Evolutionary conservation across 164 flowering plant species (phyloP).

Genomic region (Houttuynia cordata): DNA sequence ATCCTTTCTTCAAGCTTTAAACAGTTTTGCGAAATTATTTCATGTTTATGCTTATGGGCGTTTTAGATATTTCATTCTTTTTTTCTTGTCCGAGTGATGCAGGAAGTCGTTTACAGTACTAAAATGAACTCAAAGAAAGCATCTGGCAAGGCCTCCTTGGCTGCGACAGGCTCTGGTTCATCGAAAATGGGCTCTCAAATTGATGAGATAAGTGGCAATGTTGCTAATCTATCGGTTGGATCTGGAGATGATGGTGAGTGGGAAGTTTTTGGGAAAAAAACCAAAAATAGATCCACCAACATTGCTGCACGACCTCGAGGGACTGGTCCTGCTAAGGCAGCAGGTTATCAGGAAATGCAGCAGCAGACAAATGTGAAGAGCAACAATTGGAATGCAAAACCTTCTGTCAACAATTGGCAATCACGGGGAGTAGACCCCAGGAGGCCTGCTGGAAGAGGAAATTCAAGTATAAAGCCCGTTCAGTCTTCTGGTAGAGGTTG

Average conservation of each 20-base stretch:
- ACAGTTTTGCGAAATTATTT: not conserved
- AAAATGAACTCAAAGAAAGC: conserved; percentile 13
- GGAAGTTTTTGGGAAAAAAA: conserved; percentile 44
- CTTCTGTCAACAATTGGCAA: conserved; percentile 21
- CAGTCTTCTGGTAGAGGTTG: conserved; percentile 12
- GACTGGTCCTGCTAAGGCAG: conserved; percentile 25
- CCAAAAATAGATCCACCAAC: conserved; percentile 40
- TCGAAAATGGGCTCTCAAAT: conserved; percentile 5
- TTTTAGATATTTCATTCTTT: not conserved
- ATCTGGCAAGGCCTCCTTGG: conserved; percentile 11
- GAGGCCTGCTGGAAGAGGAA: conserved; percentile 35
- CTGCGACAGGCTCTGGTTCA: conserved; percentile 5
- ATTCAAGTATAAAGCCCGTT: conserved; percentile 16
- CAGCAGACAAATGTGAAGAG: conserved; percentile 20
- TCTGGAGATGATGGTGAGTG: conserved; percentile 43
- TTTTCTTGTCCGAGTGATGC: not conserved
- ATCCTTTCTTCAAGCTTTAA: no score
- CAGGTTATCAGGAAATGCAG: conserved; percentile 28
- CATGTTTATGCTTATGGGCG: not conserved
- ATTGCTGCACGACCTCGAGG: conserved; percentile 28
- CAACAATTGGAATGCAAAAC: conserved; percentile 22
- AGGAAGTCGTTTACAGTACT: conserved; percentile 1
- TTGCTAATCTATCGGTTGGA: conserved; percentile 23
- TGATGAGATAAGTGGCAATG: conserved; percentile 1
- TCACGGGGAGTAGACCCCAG: conserved; percentile 20